These are phyloP conservation scores for Penicillium paneum DNA, from an alignment of 2,329 filamentous ascomycete species.

Conservation along the genomic window DNA sequence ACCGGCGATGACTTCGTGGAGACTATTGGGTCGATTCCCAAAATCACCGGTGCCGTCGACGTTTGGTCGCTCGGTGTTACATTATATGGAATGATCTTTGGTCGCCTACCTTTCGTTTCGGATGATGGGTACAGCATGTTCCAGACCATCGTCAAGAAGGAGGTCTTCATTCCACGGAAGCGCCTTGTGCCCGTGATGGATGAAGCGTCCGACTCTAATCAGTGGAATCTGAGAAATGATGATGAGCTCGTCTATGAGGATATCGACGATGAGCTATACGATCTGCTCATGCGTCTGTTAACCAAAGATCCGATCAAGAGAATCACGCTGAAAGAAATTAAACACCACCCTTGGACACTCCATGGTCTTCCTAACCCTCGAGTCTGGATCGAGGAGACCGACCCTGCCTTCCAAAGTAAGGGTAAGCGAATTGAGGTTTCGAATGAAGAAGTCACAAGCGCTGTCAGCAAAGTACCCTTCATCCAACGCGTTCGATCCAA, in stretches of 20 bases:
- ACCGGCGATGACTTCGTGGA: slow-evolving; percentile 64
- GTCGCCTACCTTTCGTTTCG: slow-evolving; percentile 87
- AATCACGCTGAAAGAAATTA: slow-evolving; percentile 87
- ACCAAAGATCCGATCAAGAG: slow-evolving; percentile 85
- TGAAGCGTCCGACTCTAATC: slow-evolving; percentile 45
- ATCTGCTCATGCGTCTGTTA: slow-evolving; percentile 75
- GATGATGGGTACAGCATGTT: slow-evolving; percentile 92
- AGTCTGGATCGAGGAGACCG: slow-evolving; percentile 90
- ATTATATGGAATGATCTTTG: slow-evolving; percentile 91
- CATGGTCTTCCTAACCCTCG: slow-evolving; percentile 70
- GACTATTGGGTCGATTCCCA: slow-evolving; percentile 58
- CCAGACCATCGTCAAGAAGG: slow-evolving; percentile 82
- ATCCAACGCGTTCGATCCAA: slow-evolving; percentile 80
- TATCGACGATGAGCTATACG: slow-evolving; percentile 73
- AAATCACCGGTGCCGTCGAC: slow-evolving; percentile 89
- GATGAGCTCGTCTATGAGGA: slow-evolving; percentile 81
- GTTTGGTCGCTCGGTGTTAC: slow-evolving; percentile 97
- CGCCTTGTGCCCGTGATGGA: slow-evolving; percentile 70
- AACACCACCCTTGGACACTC: slow-evolving; percentile 88
- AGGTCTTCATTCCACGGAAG: slow-evolving; percentile 81
- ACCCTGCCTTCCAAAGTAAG: slow-evolving; percentile 72
- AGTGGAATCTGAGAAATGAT: slow-evolving; percentile 59
- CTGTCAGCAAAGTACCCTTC: slow-evolving; percentile 84
- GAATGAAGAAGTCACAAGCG: slow-evolving; percentile 80
- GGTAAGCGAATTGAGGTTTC: slow-evolving; percentile 90